Percentiles rank a stretch among this genome's conserved stretches.
Conservation (phyloP, 2,329 filamentous ascomycete species). For the Beauveria bassiana region DNA sequence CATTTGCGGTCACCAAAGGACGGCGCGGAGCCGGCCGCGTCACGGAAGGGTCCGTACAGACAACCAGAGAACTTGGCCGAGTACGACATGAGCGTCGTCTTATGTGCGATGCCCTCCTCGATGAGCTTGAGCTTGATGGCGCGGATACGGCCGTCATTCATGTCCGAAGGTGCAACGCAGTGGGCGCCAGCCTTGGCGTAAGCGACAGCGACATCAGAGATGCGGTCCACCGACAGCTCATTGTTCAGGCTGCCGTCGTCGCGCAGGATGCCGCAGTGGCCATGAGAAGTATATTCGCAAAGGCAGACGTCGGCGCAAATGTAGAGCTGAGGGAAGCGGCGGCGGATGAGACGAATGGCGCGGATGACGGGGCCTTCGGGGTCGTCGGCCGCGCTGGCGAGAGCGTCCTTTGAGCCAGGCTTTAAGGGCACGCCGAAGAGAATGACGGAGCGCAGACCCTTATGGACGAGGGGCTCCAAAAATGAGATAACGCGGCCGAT, state of each 20-base stretch:
- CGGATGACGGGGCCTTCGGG: conserved; percentile 86
- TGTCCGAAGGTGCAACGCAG: conserved; percentile 94
- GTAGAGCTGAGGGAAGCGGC: conserved; percentile 83
- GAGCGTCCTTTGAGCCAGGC: conserved; percentile 75
- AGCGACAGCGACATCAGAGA: conserved; percentile 94
- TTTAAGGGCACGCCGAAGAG: conserved; percentile 88
- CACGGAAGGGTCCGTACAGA: conserved; percentile 93
- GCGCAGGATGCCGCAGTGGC: conserved; percentile 91
- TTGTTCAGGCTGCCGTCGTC: conserved; percentile 94
- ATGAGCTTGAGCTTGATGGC: conserved; percentile 98
- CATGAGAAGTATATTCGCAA: conserved; percentile 97
- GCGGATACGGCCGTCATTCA: conserved; percentile 96
- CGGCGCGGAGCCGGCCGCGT: conserved; percentile 84
- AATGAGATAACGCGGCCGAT: conserved; percentile 80
- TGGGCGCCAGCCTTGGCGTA: conserved; percentile 95
- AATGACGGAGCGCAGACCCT: conserved; percentile 87
- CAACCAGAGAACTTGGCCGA: conserved; percentile 96
- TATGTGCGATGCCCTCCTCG: conserved; percentile 86
- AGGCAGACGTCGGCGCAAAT: conserved; percentile 91
- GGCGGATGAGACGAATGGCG: conserved; percentile 74
- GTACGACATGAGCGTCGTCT: conserved; percentile 92
- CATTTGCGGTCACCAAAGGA: conserved; percentile 92
- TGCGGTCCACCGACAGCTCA: conserved; percentile 82
- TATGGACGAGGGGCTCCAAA: conserved; percentile 77
- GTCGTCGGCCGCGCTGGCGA: conserved; percentile 89